Evolutionary conservation across 2,329 filamentous ascomycete species (phyloP).

Genomic region (Clonostachys byssicola): DNA sequence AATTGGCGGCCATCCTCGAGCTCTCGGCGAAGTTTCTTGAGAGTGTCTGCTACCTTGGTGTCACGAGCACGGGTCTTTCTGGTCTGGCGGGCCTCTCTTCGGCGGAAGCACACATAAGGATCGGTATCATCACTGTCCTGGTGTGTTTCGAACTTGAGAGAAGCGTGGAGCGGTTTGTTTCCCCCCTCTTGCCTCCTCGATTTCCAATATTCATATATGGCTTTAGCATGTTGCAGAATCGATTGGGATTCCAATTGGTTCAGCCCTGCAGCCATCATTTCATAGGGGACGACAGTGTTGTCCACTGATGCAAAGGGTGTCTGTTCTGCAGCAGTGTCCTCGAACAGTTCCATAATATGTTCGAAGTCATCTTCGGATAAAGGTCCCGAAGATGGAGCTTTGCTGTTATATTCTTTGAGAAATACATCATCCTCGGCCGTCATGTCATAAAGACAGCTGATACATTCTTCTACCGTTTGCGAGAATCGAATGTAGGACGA

Average conservation of each 20-base stretch:
- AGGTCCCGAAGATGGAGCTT: constrained; percentile 56
- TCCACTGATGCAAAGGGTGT: constrained; percentile 89
- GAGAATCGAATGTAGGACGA: constrained; percentile 96
- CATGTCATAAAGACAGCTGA: constrained; percentile 91
- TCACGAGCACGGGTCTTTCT: constrained; percentile 93
- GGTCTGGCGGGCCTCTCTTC: constrained; percentile 88
- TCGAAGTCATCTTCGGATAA: constrained; percentile 92
- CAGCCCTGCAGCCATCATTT: constrained; percentile 69
- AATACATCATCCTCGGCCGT: constrained; percentile 84
- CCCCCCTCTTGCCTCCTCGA: constrained; percentile 58
- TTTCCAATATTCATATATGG: constrained; percentile 90
- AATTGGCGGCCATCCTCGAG: constrained; percentile 84
- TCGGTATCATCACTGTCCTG: constrained; percentile 93
- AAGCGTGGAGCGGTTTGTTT: constrained; percentile 71
- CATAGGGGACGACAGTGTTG: constrained; percentile 75
- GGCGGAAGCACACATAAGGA: constrained; percentile 96
- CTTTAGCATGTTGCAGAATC: constrained; percentile 59
- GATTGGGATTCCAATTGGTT: constrained; percentile 43
- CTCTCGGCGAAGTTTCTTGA: constrained; percentile 87
- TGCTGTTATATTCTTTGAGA: constrained; percentile 79
- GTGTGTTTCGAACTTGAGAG: constrained; percentile 89
- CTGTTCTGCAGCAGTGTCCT: constrained; percentile 77
- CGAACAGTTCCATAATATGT: constrained; percentile 90
- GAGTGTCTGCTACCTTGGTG: constrained; percentile 88
- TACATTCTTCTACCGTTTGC: constrained; percentile 94